phyloP scores from a whole-genome alignment of 305 asterid genomes.

The Salvia sclarea region DNA sequence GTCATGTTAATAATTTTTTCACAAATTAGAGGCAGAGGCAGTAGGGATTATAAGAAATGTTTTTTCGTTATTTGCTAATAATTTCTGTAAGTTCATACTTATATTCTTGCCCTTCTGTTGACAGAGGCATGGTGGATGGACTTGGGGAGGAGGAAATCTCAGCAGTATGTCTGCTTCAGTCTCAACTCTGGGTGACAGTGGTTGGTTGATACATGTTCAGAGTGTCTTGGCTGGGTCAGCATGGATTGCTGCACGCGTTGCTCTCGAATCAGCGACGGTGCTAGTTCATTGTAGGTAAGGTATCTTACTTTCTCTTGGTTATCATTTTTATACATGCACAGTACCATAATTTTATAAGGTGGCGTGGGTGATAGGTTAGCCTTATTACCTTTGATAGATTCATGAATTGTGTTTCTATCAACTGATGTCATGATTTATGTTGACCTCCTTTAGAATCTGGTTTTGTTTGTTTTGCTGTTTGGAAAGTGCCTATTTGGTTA shows the following conservation, averaged over 20 bases:
- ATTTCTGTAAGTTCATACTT: slow-evolving; percentile 12
- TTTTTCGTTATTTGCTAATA: slow-evolving; percentile 23
- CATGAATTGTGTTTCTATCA: neutral
- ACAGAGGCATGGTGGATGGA: slow-evolving; percentile 98
- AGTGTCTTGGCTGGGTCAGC: slow-evolving; percentile 97
- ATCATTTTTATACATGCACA: slow-evolving; percentile 4
- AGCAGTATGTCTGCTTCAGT: slow-evolving; percentile 99
- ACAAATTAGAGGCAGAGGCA: slow-evolving; percentile 14
- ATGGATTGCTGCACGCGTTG: slow-evolving; percentile 99
- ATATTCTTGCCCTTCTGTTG: slow-evolving; percentile 29
- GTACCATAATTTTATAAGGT: slow-evolving; percentile 11
- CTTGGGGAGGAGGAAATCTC: slow-evolving; percentile 98
- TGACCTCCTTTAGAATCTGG: neutral
- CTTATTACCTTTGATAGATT: neutral
- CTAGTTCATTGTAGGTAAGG: slow-evolving; percentile 98
- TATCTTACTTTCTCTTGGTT: slow-evolving; percentile 22
- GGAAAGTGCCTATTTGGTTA: neutral
- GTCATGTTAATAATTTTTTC: neutral
- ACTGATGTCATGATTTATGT: neutral
- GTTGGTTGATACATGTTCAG: slow-evolving; percentile 97
- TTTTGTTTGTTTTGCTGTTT: neutral
- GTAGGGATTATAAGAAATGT: neutral
- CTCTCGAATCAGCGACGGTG: slow-evolving; percentile 92
- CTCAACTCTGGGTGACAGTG: slow-evolving; percentile 94
- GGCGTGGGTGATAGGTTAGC: neutral